A percentile compares a stretch with the other conserved stretches of the same genome.
These are phyloP conservation scores for Colletotrichum salicis DNA, from an alignment of 2,329 filamentous ascomycete species.

Conservation along the genomic window DNA sequence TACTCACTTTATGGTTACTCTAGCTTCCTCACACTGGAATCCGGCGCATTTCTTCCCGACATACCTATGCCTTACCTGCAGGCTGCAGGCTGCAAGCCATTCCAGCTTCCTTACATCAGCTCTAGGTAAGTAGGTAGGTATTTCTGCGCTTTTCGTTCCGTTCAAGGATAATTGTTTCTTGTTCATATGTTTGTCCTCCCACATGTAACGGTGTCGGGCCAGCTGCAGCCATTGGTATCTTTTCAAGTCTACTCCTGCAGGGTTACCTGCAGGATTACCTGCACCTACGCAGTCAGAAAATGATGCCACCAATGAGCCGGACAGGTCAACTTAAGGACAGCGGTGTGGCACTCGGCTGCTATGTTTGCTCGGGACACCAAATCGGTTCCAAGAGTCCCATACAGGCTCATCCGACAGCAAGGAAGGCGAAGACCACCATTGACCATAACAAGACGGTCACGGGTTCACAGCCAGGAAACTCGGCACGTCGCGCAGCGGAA, in stretches of 20 bases:
- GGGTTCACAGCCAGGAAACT: not conserved
- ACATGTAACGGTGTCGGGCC: conserved; percentile 3
- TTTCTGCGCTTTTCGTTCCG: not conserved
- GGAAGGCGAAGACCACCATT: not conserved
- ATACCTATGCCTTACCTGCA: conserved; percentile 17
- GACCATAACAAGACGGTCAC: not conserved
- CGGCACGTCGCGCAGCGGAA: not conserved
- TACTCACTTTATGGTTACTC: not conserved
- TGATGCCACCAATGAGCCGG: not conserved
- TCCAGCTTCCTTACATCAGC: not conserved
- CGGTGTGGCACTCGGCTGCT: not conserved
- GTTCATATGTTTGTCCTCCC: not conserved
- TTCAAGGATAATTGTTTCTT: not conserved
- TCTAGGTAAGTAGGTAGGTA: not conserved
- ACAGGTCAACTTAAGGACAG: not conserved
- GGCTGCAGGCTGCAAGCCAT: not conserved
- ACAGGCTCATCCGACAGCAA: not conserved
- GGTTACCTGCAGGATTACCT: not conserved
- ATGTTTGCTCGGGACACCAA: not conserved
- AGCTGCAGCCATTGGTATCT: not conserved
- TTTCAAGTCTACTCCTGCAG: not conserved
- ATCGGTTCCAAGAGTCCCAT: not conserved
- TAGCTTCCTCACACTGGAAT: not conserved
- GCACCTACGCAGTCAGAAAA: not conserved
- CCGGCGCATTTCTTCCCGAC: not conserved